Evolutionary conservation across 225 moss, liverwort and hornwort genomes (phyloP).

Genomic region (Pseudoscleropodium purum): DNA sequence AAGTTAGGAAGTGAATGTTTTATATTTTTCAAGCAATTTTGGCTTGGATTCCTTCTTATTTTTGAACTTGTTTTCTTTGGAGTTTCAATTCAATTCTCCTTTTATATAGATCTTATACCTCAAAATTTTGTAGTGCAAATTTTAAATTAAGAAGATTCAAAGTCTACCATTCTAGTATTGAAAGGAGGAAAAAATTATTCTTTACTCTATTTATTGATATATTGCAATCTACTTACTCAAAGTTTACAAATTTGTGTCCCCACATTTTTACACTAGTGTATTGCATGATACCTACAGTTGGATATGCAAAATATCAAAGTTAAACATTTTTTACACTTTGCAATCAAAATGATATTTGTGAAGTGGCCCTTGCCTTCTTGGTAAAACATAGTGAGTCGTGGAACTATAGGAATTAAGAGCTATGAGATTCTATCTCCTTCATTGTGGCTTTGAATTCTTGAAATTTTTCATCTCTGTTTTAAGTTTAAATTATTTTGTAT

Average conservation of each 20-base stretch:
- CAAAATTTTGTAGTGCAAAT: neutral
- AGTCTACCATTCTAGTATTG: neutral
- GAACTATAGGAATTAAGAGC: too few species aligned
- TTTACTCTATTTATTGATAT: neutral
- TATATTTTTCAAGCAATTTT: neutral
- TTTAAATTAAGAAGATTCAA: rapidly evolving
- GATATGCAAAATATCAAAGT: too few species aligned
- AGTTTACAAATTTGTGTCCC: too few species aligned
- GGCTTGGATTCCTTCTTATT: neutral
- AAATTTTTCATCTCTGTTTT: neutral
- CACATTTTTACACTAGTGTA: too few species aligned
- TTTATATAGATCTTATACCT: neutral
- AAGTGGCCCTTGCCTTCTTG: neutral
- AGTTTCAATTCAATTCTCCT: neutral
- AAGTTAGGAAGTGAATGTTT: neutral
- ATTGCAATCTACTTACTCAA: too few species aligned
- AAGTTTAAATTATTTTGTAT: neutral
- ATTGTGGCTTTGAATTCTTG: too few species aligned
- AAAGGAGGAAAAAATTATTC: neutral
- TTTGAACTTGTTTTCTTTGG: neutral
- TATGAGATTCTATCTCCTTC: too few species aligned
- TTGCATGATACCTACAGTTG: too few species aligned
- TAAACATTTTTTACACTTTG: neutral
- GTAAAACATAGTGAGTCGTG: neutral
- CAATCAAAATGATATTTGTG: neutral